Conservation (phyloP, 2,329 filamentous ascomycete genomes). For the Verticillium dahliae region DNA sequence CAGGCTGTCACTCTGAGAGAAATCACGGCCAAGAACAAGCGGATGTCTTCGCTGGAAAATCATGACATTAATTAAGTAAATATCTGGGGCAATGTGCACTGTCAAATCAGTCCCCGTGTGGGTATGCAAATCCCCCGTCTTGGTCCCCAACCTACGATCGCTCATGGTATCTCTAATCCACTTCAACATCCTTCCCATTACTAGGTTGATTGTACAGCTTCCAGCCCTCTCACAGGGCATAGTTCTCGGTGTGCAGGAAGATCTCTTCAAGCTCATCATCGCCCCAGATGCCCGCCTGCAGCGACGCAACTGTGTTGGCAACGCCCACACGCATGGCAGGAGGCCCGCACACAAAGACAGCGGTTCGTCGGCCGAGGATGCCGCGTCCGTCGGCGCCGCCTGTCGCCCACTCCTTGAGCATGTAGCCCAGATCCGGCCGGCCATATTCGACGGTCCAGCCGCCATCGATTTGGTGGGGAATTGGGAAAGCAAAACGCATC, state of each 20-base stretch:
- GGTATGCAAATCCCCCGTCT: background rate
- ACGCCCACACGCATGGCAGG: slow-evolving; percentile 83
- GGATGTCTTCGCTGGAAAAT: background rate
- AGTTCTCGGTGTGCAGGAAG: slow-evolving; percentile 92
- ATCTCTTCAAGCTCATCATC: slow-evolving; percentile 79
- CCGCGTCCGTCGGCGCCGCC: slow-evolving; percentile 60
- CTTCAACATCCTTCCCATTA: background rate
- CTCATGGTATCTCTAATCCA: background rate
- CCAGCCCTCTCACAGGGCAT: slow-evolving; percentile 56
- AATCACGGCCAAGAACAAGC: no score
- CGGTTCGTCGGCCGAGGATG: slow-evolving; percentile 72
- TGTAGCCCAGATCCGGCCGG: slow-evolving; percentile 78
- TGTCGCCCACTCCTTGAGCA: slow-evolving; percentile 75
- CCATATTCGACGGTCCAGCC: slow-evolving; percentile 93
- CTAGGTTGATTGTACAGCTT: background rate
- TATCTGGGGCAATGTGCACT: background rate
- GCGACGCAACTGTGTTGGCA: slow-evolving; percentile 71
- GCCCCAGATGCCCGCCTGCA: slow-evolving; percentile 80
- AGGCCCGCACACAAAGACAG: slow-evolving; percentile 90
- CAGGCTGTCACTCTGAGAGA: no score
- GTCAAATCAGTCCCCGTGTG: background rate
- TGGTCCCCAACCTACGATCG: background rate
- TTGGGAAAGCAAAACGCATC: slow-evolving; percentile 83
- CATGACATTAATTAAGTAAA: background rate
- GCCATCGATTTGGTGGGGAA: slow-evolving; percentile 60